Conservation (phyloP, 2,329 filamentous ascomycete genomes). For the Cladorrhinum sp. region DNA sequence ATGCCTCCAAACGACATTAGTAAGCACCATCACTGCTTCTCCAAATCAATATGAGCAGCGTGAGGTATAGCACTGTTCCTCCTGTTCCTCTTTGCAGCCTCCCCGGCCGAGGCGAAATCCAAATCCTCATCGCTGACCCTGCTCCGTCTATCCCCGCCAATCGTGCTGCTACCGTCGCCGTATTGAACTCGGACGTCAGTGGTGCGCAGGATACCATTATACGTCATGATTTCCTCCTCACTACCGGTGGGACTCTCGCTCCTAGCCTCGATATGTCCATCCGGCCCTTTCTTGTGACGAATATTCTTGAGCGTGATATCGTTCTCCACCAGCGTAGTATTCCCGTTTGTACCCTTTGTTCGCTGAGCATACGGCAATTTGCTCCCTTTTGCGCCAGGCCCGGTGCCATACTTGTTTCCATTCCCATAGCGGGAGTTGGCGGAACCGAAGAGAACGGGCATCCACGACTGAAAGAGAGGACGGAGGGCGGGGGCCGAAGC, state of each 20-base stretch:
- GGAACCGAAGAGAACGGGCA: slow-evolving; percentile 28
- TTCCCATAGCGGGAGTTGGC: slow-evolving; percentile 14
- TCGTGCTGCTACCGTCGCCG: slow-evolving; percentile 20
- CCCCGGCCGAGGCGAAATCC: not conserved
- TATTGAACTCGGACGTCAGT: slow-evolving; percentile 28
- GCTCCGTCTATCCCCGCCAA: not conserved
- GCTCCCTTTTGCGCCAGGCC: slow-evolving; percentile 13
- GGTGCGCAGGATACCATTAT: slow-evolving; percentile 34
- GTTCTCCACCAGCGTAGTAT: not conserved
- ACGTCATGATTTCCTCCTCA: slow-evolving; percentile 36
- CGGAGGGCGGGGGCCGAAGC: slow-evolving; percentile 40
- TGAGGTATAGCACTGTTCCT: not conserved
- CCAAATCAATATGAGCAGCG: not conserved
- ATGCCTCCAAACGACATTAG: too few species aligned
- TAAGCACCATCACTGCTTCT: not conserved
- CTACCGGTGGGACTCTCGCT: slow-evolving; percentile 31
- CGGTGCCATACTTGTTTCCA: slow-evolving; percentile 19
- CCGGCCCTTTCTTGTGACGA: slow-evolving; percentile 11
- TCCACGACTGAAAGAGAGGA: slow-evolving; percentile 33
- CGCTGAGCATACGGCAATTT: slow-evolving; percentile 6
- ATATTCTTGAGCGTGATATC: slow-evolving; percentile 19
- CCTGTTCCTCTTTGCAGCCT: not conserved
- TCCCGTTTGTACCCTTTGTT: not conserved
- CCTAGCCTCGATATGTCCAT: slow-evolving; percentile 26
- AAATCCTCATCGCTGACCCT: slow-evolving; percentile 7